These are phyloP conservation scores for Colletotrichum somersetense DNA, from an alignment of 2,329 filamentous ascomycete genomes.

Conservation along the genomic window DNA sequence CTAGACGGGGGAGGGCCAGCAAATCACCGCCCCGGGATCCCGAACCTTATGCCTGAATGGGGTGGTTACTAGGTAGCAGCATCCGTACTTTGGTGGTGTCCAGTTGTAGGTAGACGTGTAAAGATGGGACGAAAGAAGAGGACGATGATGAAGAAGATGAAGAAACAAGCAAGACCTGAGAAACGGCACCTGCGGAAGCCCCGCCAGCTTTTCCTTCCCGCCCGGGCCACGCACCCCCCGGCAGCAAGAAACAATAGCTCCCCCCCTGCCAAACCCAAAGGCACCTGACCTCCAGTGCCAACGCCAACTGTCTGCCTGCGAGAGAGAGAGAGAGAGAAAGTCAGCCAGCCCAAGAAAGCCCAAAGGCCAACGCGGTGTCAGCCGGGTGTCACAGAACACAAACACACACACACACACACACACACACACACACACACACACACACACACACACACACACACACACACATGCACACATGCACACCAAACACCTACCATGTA, in stretches of 20 bases:
- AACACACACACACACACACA: neutral
- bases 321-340: neutral
- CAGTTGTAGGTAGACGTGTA: no score
- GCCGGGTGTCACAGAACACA: no score
- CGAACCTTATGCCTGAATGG: neutral
- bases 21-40: neutral
- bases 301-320: no score
- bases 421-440: neutral
- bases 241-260: neutral
- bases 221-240: neutral
- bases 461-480: neutral
- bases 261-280: neutral
- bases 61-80: neutral
- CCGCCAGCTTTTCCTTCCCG: neutral
- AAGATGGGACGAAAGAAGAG: neutral
- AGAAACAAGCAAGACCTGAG: neutral
- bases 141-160: neutral
- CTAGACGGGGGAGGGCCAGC: neutral
- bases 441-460: neutral
- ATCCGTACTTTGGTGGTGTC: neutral
- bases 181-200: neutral
- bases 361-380: slow-evolving; percentile 18
- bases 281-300: no score
- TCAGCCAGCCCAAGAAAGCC: neutral
- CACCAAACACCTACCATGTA: neutral